Base-by-base conservation (phyloP, 164 flowering plant genomes). In the Kalanchoe fedtschenkoi region DNA sequence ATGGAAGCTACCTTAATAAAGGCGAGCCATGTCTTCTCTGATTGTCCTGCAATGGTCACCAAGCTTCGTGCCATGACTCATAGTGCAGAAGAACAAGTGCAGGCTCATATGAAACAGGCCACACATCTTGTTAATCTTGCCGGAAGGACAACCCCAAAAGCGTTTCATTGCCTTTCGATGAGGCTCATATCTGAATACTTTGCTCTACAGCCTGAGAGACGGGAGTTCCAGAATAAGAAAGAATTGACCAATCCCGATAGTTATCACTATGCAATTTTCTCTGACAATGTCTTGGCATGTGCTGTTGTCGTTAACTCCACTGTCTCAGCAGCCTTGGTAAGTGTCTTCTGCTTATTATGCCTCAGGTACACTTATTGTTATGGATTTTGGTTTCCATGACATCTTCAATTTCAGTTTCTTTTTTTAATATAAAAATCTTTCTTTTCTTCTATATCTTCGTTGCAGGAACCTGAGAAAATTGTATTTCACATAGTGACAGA, bases 401-500 rank as follows among this genome's bases (percentile, higher is more conserved):
- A 56, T 58, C 16, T 34, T 9, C 8, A 58, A 2, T 26, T 19
- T 22, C 1, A 34, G 33, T 33, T n/a, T 24, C 24, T 1, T 34
- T 11, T 34, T 32, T 5, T 10, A 28, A 33, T 1, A 13, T 0
- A 22, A 14, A 17, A 21, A 58, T 9, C 26, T 34, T 34, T 8
- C 14, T 61, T 51, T 24, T 43, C 41, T 35, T 62, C 58, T 19
- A 35, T 28, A 19, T 41, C 39, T 30, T 44, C 11, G 72, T 70
- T 71, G 71, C 89, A 93, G 97, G 85, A 85, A 6, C 80, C 92
- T 34, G 87, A 81, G 77, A 86, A 77, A 65, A 65, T 86, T 43
- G 95, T 85, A 59, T 76, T 91, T 67, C 97, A 95, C 75, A 73
- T 95, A 53, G 93, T 91, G 73, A 87, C 97, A n/a, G 85, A 91